Conservation (phyloP, 345 rosid species). For the Balakata baccata region DNA sequence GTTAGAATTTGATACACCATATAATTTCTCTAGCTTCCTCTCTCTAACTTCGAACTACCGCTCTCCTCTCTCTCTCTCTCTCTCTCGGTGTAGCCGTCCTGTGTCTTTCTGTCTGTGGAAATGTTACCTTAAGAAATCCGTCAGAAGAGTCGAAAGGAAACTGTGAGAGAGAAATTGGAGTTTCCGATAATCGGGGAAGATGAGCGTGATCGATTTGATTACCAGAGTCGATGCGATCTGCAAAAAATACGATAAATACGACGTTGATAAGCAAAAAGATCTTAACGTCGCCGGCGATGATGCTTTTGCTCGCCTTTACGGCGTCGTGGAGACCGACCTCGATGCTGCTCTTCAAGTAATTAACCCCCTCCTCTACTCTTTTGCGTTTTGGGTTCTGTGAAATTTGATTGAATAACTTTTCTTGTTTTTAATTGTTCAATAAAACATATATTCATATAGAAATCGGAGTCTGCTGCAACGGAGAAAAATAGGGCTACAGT, state of each 20-base stretch:
- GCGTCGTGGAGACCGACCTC: conserved; percentile 18
- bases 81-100: conserved; percentile 9
- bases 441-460: conserved; percentile 1
- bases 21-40: neutral
- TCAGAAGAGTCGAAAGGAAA: neutral
- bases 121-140: neutral
- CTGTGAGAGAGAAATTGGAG: neutral
- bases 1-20: neutral
- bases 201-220: conserved; percentile 30
- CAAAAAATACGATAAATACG: conserved; percentile 30
- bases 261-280: conserved; percentile 26
- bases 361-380: neutral
- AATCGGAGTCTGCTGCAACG: conserved; percentile 23
- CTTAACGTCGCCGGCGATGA: conserved; percentile 22
- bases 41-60: neutral
- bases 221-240: conserved; percentile 29
- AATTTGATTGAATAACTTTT: neutral
- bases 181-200: conserved; percentile 1
- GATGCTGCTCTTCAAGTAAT: conserved; percentile 23
- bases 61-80: neutral
- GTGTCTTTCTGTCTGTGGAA: neutral
- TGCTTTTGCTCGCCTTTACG: conserved; percentile 30
- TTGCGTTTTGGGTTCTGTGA: neutral
- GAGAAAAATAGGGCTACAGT: conserved; percentile 26
- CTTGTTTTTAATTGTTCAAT: neutral